Percentiles rank a stretch among this genome's conserved stretches.
phyloP scores from a whole-genome alignment of 306 rosid genomes.

The Pachyrhizus erosus region DNA sequence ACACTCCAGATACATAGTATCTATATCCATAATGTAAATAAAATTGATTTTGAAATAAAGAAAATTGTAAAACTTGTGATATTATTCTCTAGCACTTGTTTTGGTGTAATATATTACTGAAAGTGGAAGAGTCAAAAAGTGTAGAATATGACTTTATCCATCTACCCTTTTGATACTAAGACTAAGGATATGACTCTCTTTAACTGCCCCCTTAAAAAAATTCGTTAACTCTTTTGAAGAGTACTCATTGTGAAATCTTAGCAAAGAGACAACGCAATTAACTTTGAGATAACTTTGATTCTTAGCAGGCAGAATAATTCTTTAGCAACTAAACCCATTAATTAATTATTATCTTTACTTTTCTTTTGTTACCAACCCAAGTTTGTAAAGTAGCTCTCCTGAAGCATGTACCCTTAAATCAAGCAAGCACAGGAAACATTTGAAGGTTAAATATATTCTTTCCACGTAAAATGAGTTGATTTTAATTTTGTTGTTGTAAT shows the following conservation, averaged over 20 bases:
- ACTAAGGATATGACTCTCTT: conserved; percentile 37
- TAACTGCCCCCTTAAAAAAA: conserved; percentile 71
- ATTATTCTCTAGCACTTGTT: not conserved
- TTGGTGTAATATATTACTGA: conserved; percentile 18
- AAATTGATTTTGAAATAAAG: not conserved
- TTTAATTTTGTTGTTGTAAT: no score
- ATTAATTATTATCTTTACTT: conserved; percentile 11
- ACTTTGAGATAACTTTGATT: conserved; percentile 58
- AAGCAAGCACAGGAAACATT: not conserved
- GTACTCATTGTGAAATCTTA: conserved; percentile 32
- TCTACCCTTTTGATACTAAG: conserved; percentile 43
- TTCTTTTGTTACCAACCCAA: conserved; percentile 1
- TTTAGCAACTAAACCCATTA: conserved; percentile 34
- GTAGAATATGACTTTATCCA: conserved; percentile 38
- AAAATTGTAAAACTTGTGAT: not conserved
- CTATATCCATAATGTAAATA: not conserved
- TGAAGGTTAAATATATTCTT: not conserved
- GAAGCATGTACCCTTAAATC: not conserved
- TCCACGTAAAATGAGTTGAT: no score
- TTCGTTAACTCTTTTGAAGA: conserved; percentile 62
- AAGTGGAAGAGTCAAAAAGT: conserved; percentile 49
- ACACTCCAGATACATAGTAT: not conserved
- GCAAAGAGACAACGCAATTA: conserved; percentile 37
- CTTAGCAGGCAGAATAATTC: conserved; percentile 22
- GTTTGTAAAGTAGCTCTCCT: not conserved